Percentiles rank a stretch among this genome's conserved stretches.
Conservation (phyloP, 768 basidiomycete genomes). For the Wakefieldia striispora region DNA sequence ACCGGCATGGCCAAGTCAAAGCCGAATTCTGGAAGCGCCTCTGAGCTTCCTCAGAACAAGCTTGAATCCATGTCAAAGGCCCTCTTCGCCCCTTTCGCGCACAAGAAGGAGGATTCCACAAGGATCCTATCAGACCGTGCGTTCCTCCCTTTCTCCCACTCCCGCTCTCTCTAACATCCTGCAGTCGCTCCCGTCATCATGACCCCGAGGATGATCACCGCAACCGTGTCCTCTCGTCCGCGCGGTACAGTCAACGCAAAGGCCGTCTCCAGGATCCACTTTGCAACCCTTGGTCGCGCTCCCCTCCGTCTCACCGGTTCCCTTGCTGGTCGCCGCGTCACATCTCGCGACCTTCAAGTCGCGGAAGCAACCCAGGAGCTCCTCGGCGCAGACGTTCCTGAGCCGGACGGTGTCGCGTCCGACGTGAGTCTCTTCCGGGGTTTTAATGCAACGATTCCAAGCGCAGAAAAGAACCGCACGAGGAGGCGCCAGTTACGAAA, state of each 20-base stretch:
- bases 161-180: conserved; percentile 26
- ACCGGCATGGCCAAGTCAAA: neutral
- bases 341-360: conserved; percentile 81
- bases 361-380: conserved; percentile 80
- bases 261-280: conserved; percentile 51
- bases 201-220: conserved; percentile 81
- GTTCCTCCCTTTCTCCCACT: conserved; percentile 24
- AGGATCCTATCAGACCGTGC: conserved; percentile 74
- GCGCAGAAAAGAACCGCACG: conserved; percentile 74
- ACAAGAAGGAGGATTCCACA: conserved; percentile 61
- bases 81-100: conserved; percentile 64
- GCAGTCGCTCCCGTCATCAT: conserved; percentile 83
- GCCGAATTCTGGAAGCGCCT: too few relatives aligned
- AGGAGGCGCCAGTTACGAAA: conserved; percentile 78
- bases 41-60: conserved; percentile 34
- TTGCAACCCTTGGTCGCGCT: conserved; percentile 77
- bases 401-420: conserved; percentile 65
- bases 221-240: conserved; percentile 59
- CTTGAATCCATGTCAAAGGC: conserved; percentile 67
- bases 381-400: conserved; percentile 68
- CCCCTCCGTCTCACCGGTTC: conserved; percentile 57
- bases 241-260: conserved; percentile 29
- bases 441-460: conserved; percentile 94
- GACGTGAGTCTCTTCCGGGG: conserved; percentile 83
- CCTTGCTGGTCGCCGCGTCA: conserved; percentile 63